These are phyloP conservation scores for Coemansia sp. DNA, from an alignment of 371 early-diverging fungal species.

Conservation along the genomic window DNA sequence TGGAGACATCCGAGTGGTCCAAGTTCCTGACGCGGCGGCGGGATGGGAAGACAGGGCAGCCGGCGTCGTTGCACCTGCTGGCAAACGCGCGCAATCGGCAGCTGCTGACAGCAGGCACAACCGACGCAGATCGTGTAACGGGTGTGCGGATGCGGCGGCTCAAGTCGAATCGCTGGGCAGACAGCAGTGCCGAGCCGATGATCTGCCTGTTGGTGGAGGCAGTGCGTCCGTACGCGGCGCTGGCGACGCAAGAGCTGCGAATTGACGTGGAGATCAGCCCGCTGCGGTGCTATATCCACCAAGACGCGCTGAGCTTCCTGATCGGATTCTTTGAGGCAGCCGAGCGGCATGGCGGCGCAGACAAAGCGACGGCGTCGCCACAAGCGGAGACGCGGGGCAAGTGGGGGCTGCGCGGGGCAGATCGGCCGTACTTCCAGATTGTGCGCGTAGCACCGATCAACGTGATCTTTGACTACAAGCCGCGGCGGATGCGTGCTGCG, in stretches of 20 bases:
- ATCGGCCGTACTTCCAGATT: constrained; percentile 57
- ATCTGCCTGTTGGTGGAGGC: constrained; percentile 36
- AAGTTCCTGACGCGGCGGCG: constrained; percentile 52
- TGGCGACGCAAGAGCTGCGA: constrained; percentile 47
- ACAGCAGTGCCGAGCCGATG: constrained; percentile 46
- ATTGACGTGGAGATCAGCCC: constrained; percentile 66
- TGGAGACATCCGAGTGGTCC: constrained; percentile 52
- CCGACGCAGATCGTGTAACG: constrained; percentile 46
- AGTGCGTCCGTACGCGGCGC: constrained; percentile 46
- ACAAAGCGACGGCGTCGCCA: neutral
- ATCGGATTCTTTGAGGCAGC: constrained; percentile 69
- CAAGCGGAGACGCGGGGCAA: constrained; percentile 1
- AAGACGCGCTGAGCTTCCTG: constrained; percentile 87
- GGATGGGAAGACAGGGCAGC: constrained; percentile 44
- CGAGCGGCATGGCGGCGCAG: constrained; percentile 12
- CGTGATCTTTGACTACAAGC: constrained; percentile 94
- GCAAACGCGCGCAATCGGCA: constrained; percentile 44
- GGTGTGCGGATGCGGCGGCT: constrained; percentile 35
- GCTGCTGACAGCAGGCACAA: constrained; percentile 40
- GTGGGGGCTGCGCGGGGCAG: constrained; percentile 7
- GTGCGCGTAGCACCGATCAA: constrained; percentile 67
- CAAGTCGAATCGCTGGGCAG: constrained; percentile 37
- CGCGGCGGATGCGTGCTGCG: constrained; percentile 75
- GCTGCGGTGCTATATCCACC: constrained; percentile 85
- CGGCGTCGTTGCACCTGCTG: constrained; percentile 38